phyloP scores from a whole-genome alignment of 176 grass and related monocot genomes.

The Avena eriantha region DNA sequence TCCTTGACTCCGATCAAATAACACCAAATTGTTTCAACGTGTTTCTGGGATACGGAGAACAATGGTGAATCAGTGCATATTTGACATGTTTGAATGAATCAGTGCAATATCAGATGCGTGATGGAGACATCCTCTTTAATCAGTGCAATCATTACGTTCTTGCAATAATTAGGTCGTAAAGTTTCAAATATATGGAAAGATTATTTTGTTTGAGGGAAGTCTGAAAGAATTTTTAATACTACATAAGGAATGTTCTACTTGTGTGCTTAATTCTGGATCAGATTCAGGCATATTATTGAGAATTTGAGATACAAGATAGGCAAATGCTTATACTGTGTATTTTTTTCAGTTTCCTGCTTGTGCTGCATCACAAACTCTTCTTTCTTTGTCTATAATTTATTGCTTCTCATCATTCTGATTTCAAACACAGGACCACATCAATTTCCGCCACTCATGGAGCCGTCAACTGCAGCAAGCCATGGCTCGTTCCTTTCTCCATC shows the following conservation, averaged over 20 bases:
- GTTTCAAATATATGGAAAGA: background rate
- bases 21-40: slow-evolving; percentile 7
- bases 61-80: background rate
- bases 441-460: slow-evolving; percentile 59
- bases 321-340: background rate
- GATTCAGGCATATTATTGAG: background rate
- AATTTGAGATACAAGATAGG: background rate
- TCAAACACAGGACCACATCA: slow-evolving; percentile 66
- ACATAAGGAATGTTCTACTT: background rate
- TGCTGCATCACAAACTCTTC: background rate
- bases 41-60: background rate
- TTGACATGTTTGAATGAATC: background rate
- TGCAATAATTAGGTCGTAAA: background rate
- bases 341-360: background rate
- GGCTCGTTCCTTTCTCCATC: slow-evolving; percentile 51
- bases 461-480: slow-evolving; percentile 54
- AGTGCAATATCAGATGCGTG: background rate
- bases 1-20: background rate
- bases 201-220: too few species aligned
- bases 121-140: too few species aligned
- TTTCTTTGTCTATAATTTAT: slow-evolving; percentile 6
- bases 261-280: background rate
- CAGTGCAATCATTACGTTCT: too few species aligned
- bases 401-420: background rate
- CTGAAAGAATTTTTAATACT: background rate